Evolutionary conservation across 2,329 filamentous ascomycete species (phyloP).

Genomic region (Berkeleyomyces rouxiae): DNA sequence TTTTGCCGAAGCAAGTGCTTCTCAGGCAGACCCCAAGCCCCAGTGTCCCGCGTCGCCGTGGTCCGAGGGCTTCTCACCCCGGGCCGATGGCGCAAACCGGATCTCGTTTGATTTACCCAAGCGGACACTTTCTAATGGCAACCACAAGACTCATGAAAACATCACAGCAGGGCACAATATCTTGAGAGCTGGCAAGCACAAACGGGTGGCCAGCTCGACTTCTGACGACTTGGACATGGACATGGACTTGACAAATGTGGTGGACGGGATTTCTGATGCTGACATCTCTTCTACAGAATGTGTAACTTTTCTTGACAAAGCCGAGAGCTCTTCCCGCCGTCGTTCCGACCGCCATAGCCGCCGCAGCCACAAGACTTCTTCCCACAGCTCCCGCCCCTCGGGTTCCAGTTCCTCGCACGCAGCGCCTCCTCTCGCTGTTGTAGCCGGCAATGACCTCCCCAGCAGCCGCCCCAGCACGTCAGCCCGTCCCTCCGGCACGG

Average conservation of each 20-base stretch:
- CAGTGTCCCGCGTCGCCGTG: constrained; percentile 12
- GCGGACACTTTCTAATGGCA: not conserved
- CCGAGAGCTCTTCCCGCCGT: not conserved
- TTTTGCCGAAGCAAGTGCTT: not conserved
- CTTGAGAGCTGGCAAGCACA: not conserved
- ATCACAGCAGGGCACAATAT: not conserved
- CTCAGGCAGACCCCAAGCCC: not conserved
- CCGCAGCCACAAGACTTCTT: constrained; percentile 3
- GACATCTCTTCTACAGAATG: constrained; percentile 12
- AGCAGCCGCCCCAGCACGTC: constrained; percentile 6
- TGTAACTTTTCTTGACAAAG: constrained; percentile 4
- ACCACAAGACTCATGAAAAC: not conserved
- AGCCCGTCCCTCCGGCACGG: not conserved
- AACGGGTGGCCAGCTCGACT: not conserved
- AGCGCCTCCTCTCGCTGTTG: not conserved
- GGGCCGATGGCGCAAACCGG: not conserved
- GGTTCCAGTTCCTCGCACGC: not conserved
- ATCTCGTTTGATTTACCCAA: not conserved
- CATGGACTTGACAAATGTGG: constrained; percentile 6
- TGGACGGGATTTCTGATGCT: constrained; percentile 8
- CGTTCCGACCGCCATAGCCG: constrained; percentile 3
- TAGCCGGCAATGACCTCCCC: constrained; percentile 7
- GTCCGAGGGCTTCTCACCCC: constrained; percentile 10
- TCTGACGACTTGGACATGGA: constrained; percentile 4
- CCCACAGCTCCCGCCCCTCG: not conserved